These are phyloP conservation scores for Phalaenopsis aphrodite DNA, from an alignment of 106 monocot species.

Conservation along the genomic window DNA sequence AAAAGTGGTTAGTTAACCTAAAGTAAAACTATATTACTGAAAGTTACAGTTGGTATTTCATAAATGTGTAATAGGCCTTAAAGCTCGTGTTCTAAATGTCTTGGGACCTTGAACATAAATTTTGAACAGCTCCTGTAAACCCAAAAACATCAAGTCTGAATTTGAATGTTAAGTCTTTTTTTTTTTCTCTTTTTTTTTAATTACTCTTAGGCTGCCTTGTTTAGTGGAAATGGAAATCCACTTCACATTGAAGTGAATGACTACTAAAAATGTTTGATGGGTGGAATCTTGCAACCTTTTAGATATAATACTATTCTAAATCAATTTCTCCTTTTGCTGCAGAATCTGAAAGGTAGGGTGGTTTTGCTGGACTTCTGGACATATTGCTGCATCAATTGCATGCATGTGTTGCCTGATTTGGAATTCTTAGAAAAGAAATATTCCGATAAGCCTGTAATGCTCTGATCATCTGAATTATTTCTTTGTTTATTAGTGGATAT, in stretches of 20 bases:
- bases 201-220: background rate
- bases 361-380: conserved; percentile 99
- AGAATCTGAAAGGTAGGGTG: conserved; percentile 91
- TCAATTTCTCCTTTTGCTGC: conserved; percentile 15
- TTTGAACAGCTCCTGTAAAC: too few species aligned
- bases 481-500: background rate
- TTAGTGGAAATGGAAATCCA: background rate
- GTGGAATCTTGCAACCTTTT: background rate
- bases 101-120: too few species aligned
- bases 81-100: too few species aligned
- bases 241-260: background rate
- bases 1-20: too few species aligned
- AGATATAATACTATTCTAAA: background rate
- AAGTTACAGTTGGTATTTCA: too few species aligned
- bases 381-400: conserved; percentile 99
- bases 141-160: too few species aligned
- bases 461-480: background rate
- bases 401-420: conserved; percentile 97
- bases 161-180: too few species aligned
- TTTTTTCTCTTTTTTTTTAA: background rate
- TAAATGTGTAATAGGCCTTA: too few species aligned
- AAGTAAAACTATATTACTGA: too few species aligned
- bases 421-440: conserved; percentile 90
- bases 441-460: conserved; percentile 64
- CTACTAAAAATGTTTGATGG: background rate